Conservation (phyloP, 192 early-diverging fungal species). For the Kappamyces sp. region DNA sequence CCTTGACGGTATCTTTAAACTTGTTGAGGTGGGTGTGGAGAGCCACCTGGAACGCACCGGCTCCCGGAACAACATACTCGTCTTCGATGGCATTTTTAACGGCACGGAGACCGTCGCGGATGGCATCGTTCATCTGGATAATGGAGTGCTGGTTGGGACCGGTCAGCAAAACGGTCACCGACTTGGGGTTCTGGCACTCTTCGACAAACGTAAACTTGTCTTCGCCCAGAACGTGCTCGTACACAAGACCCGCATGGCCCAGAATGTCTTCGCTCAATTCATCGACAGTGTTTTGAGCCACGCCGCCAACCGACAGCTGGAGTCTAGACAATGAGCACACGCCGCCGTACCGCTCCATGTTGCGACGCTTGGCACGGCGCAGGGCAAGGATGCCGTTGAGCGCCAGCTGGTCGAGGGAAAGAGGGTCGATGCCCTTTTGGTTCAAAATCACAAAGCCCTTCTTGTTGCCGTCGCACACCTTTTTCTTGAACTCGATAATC, state of each 20-base stretch:
- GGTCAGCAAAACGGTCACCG: constrained; percentile 91
- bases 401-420: constrained; percentile 92
- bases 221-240: constrained; percentile 96
- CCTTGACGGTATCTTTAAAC: constrained; percentile 85
- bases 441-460: constrained; percentile 95
- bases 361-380: constrained; percentile 95
- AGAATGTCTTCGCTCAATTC: constrained; percentile 79
- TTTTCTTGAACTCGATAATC: constrained; percentile 94
- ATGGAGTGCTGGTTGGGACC: constrained; percentile 93
- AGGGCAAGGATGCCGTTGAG: constrained; percentile 94
- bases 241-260: constrained; percentile 86
- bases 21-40: constrained; percentile 75
- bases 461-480: constrained; percentile 81
- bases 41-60: constrained; percentile 94
- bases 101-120: constrained; percentile 95
- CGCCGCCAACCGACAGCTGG: constrained; percentile 90
- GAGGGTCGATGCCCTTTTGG: constrained; percentile 99
- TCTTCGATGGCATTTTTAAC: constrained; percentile 99
- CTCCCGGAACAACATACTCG: constrained; percentile 80
- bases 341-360: constrained; percentile 83
- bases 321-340: constrained; percentile 36
- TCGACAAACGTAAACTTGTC: constrained; percentile 99
- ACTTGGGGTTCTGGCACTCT: constrained; percentile 83
- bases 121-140: constrained; percentile 92
- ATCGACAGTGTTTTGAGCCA: constrained; percentile 97